These are phyloP conservation scores for Quercus rubra DNA, from an alignment of 306 rosid species.

Conservation along the genomic window DNA sequence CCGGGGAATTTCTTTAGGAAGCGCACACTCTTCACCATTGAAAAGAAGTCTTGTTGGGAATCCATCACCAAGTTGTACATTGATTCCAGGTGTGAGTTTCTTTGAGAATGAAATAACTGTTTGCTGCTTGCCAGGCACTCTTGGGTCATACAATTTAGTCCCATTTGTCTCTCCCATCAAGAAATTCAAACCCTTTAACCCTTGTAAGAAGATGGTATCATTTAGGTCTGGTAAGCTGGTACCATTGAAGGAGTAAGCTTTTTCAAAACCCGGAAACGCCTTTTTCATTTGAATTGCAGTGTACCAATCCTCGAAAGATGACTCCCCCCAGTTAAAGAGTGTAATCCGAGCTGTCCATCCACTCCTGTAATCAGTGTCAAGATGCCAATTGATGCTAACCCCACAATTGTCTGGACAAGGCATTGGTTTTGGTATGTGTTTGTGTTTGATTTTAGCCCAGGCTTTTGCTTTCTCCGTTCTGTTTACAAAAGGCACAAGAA, in stretches of 20 bases:
- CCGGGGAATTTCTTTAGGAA: constrained; percentile 52
- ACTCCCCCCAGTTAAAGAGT: constrained; percentile 64
- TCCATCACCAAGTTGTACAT: constrained; percentile 46
- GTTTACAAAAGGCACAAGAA: constrained; percentile 67
- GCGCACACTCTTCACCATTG: constrained; percentile 77
- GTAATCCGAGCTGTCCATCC: constrained; percentile 94
- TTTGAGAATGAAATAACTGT: constrained; percentile 65
- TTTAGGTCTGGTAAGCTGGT: constrained; percentile 44
- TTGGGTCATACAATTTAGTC: constrained; percentile 27
- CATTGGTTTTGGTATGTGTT: constrained; percentile 30
- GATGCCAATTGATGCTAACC: constrained; percentile 82
- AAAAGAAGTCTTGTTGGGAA: constrained; percentile 71
- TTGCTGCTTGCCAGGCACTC: constrained; percentile 86
- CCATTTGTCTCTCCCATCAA: constrained; percentile 60
- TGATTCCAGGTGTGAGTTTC: constrained; percentile 32
- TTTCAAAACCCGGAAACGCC: constrained; percentile 41
- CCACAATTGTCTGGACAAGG: constrained; percentile 85
- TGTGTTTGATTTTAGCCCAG: constrained; percentile 65
- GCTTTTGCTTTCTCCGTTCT: constrained; percentile 60
- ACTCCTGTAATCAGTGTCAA: constrained; percentile 44
- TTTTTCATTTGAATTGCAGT: constrained; percentile 46
- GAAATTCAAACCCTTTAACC: constrained; percentile 54
- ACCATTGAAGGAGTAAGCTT: constrained; percentile 75
- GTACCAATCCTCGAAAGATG: constrained; percentile 68
- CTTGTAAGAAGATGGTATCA: constrained; percentile 58